phyloP scores from a whole-genome alignment of 2,329 filamentous ascomycete genomes.

The Didymosphaeria variabile region DNA sequence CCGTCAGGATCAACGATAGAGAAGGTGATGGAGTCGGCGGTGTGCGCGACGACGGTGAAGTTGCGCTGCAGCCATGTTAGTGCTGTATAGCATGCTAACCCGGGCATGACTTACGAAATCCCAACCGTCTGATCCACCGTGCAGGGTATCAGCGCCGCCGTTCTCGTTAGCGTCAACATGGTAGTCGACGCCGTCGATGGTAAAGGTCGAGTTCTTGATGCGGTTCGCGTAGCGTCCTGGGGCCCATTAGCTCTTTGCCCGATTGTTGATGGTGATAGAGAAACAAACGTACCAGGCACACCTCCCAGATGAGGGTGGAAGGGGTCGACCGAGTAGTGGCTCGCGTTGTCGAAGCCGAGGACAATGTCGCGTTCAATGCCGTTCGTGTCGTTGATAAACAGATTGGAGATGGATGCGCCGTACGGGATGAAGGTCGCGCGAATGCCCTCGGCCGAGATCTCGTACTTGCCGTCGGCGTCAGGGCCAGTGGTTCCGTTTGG shows the following conservation, averaged over 20 bases:
- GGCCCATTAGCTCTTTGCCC: slow-evolving; percentile 12
- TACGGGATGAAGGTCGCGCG: slow-evolving; percentile 76
- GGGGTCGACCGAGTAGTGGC: slow-evolving; percentile 70
- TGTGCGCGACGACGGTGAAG: slow-evolving; percentile 77
- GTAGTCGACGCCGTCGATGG: slow-evolving; percentile 70
- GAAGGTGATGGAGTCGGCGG: slow-evolving; percentile 75
- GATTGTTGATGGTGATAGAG: not conserved
- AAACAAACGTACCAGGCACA: slow-evolving; percentile 66
- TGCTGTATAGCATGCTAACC: not conserved
- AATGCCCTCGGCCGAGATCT: slow-evolving; percentile 72
- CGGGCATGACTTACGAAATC: slow-evolving; percentile 61
- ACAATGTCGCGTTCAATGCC: slow-evolving; percentile 76
- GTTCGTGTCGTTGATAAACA: slow-evolving; percentile 74
- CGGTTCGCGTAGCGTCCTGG: slow-evolving; percentile 76
- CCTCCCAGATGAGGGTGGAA: slow-evolving; percentile 76
- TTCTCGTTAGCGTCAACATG: slow-evolving; percentile 68
- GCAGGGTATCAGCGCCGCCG: slow-evolving; percentile 67
- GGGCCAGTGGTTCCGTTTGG: slow-evolving; percentile 38
- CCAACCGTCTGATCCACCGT: slow-evolving; percentile 77
- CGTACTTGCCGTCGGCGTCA: slow-evolving; percentile 69
- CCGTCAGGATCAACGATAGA: slow-evolving; percentile 76
- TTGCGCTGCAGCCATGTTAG: slow-evolving; percentile 61
- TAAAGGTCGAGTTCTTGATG: slow-evolving; percentile 79
- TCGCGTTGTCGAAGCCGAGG: slow-evolving; percentile 78
- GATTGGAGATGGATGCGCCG: slow-evolving; percentile 75